Base-by-base conservation (phyloP, 805 yeast genomes). In the Lipomyces mesembrius region DNA sequence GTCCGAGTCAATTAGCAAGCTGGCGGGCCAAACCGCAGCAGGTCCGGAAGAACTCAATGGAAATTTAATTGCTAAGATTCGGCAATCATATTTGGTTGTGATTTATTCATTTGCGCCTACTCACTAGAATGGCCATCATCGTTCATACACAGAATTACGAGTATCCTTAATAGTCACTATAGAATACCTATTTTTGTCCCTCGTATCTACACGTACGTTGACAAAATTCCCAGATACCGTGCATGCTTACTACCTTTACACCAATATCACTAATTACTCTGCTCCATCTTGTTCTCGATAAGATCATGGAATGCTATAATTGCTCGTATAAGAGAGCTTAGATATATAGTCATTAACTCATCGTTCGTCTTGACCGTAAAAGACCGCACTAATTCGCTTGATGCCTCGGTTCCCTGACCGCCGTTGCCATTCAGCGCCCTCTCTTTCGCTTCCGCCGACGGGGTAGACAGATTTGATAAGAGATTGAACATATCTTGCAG, bases 221-320 rank as follows among this genome's bases (percentile, higher is more conserved):
- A 37, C 43, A 37, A 37, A 37, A 37, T 37, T 12, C 17, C 43
- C 43, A 37, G 14, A 37, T 37, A 37, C 17, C 17, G 17, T 37
- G 5, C 17, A 17, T n/a, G 20, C 22, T n/a, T 17, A n/a, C 39
- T 37, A 37, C 39, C 12, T 12, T 17, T n/a, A 8, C 49, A n/a
- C 22, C 20, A n/a, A 43, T 17, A 2, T 43, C 49, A n/a, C 22
- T 43, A 43, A 43, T 43, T 43, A 43, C 49, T n/a, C 55, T 65
- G 65, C 63, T 90, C 91, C 72, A 95, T 88, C 80, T 95, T 95
- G 81, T 96, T 96, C 75, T 95, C 98, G 76, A 95, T 95, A 78
- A 95, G 84, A 77, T 95, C 96, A 79, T 95, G 97, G 84, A 95
- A 94, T 11, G 98, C 96, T 75, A 95, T 90, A 74, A 96, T 93